These are phyloP conservation scores for Durusdinium trenchii DNA, from an alignment of 73 alveolate species.

Conservation along the genomic window DNA sequence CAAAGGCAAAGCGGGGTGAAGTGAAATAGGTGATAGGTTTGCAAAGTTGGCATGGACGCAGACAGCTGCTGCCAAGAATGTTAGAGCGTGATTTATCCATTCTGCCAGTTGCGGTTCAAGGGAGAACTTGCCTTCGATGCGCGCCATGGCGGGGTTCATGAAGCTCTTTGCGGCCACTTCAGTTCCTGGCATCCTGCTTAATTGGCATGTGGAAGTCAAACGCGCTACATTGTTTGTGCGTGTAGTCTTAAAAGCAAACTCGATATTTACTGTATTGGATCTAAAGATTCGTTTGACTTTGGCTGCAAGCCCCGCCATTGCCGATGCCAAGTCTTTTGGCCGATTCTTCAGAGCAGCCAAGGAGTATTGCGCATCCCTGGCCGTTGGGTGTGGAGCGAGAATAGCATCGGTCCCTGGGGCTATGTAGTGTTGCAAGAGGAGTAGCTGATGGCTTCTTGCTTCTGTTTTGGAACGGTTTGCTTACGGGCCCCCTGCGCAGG, in stretches of 20 bases:
- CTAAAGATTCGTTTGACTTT: not conserved
- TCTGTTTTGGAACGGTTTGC: not conserved
- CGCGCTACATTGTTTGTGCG: conserved; percentile 1
- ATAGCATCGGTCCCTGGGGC: conserved; percentile 34
- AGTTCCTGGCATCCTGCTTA: conserved; percentile 32
- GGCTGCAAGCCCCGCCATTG: conserved; percentile 31
- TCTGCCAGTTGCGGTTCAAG: conserved; percentile 25
- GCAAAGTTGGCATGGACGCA: not conserved
- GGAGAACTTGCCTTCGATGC: conserved; percentile 25
- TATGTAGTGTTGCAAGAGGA: not conserved
- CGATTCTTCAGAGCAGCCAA: not conserved
- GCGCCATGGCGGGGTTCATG: conserved; percentile 24
- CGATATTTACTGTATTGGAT: not conserved
- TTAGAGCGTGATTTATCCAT: not conserved
- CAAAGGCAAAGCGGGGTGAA: not conserved
- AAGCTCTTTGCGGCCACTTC: not conserved
- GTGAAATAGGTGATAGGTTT: not conserved
- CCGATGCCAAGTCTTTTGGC: conserved; percentile 5
- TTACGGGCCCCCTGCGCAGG: not conserved
- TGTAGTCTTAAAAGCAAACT: no score
- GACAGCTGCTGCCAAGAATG: not conserved
- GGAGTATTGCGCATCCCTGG: conserved; percentile 45
- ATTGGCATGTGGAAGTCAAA: not conserved
- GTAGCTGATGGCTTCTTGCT: not conserved
- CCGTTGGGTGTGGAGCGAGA: not conserved